phyloP scores from a whole-genome alignment of 306 rosid species.

The Glycyrrhiza uralensis region DNA sequence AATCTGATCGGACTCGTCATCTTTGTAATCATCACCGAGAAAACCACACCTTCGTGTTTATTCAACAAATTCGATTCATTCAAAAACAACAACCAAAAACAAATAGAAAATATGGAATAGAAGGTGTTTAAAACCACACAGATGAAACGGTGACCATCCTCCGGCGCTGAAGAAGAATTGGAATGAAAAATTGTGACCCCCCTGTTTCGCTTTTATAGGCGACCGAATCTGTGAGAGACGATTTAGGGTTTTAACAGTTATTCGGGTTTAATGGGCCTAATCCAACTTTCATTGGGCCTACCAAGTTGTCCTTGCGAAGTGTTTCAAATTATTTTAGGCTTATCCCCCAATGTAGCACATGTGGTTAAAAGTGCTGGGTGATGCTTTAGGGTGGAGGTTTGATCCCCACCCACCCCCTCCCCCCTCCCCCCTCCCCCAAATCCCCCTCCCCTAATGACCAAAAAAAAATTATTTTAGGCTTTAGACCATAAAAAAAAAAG shows the following conservation, averaged over 20 bases:
- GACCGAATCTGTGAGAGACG: neutral
- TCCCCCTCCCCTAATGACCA: too few species aligned
- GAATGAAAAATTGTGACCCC: neutral
- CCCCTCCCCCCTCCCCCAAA: too few species aligned
- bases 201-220: slow-evolving; percentile 21
- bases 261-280: neutral
- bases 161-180: neutral
- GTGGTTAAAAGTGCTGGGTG: too few species aligned
- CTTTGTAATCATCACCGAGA: slow-evolving; percentile 72
- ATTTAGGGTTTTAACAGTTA: slow-evolving; percentile 4
- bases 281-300: neutral
- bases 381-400: too few species aligned
- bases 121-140: neutral
- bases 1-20: slow-evolving; percentile 85
- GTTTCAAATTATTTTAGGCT: too few species aligned
- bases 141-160: neutral
- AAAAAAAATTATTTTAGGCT: too few species aligned
- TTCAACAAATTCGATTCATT: neutral
- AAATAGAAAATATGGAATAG: neutral
- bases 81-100: neutral
- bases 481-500: too few species aligned
- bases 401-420: too few species aligned
- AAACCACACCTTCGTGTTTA: slow-evolving; percentile 6
- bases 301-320: too few species aligned
- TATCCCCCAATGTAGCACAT: too few species aligned